A percentile compares a stretch with the other conserved stretches of the same genome.
Conservation (phyloP, 2,329 filamentous ascomycete genomes). For the Xylariales sp. region DNA sequence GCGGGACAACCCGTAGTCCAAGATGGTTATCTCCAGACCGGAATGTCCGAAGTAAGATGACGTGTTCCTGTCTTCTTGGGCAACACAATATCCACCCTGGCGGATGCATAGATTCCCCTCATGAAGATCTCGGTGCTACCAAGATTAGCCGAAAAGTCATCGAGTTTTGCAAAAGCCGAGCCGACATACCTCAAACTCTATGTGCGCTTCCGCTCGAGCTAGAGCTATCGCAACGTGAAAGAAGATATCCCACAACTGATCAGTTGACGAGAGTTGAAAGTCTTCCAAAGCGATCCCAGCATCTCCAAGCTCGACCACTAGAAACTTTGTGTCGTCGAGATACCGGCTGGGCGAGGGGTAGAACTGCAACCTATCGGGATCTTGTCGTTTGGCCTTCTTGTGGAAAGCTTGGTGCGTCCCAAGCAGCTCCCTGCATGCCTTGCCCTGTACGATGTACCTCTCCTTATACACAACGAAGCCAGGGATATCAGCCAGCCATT, state of each 20-base stretch:
- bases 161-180: not conserved
- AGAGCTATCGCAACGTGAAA: constrained; percentile 56
- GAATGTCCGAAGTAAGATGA: constrained; percentile 50
- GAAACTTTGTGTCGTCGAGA: constrained; percentile 51
- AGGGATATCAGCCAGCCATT: constrained; percentile 59
- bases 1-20: constrained; percentile 62
- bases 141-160: not conserved
- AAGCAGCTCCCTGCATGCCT: constrained; percentile 46
- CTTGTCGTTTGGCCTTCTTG: constrained; percentile 47
- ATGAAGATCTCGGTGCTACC: constrained; percentile 59
- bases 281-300: constrained; percentile 58
- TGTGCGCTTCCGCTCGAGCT: constrained; percentile 52
- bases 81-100: constrained; percentile 30
- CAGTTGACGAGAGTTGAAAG: constrained; percentile 41
- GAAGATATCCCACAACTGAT: constrained; percentile 60
- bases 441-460: constrained; percentile 54
- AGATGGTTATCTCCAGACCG: constrained; percentile 58
- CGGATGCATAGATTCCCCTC: constrained; percentile 61
- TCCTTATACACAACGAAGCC: constrained; percentile 65
- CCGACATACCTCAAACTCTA: constrained; percentile 53
- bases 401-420: constrained; percentile 58
- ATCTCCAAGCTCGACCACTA: constrained; percentile 60
- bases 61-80: constrained; percentile 25
- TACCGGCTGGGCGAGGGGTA: constrained; percentile 60
- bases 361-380: constrained; percentile 53